phyloP scores from a whole-genome alignment of 2,329 filamentous ascomycete species.

The Phaeosphaeria sp. region DNA sequence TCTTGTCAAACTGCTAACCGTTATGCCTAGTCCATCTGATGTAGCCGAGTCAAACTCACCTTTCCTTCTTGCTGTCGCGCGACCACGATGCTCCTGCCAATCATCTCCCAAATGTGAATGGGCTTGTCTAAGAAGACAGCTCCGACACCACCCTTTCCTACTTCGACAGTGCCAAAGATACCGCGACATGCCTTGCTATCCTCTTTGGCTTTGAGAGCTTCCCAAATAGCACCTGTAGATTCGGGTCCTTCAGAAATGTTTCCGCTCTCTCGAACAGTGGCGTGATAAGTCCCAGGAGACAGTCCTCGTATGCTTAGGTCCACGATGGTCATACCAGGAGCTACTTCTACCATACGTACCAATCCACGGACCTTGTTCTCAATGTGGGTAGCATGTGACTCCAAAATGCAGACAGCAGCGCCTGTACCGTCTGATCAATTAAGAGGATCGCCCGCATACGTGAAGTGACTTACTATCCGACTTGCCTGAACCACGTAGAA shows the following conservation, averaged over 20 bases:
- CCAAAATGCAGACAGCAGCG: slow-evolving; percentile 93
- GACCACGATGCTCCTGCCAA: slow-evolving; percentile 90
- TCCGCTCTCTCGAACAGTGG: slow-evolving; percentile 83
- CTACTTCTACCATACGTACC: slow-evolving; percentile 92
- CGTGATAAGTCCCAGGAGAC: slow-evolving; percentile 79
- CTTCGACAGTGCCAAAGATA: slow-evolving; percentile 75
- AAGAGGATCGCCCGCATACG: not conserved
- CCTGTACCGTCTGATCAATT: slow-evolving; percentile 51
- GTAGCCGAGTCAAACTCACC: slow-evolving; percentile 14
- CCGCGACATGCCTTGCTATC: slow-evolving; percentile 62
- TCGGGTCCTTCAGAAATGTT: slow-evolving; percentile 84
- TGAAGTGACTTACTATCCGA: slow-evolving; percentile 72
- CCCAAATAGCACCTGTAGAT: slow-evolving; percentile 86
- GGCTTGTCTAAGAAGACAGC: slow-evolving; percentile 80
- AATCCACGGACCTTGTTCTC: slow-evolving; percentile 79
- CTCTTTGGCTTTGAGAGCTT: slow-evolving; percentile 54
- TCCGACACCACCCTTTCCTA: slow-evolving; percentile 77
- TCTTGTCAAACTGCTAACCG: slow-evolving; percentile 48
- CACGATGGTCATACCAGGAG: slow-evolving; percentile 76
- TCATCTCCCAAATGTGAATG: slow-evolving; percentile 93
- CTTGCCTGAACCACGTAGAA: slow-evolving; percentile 84
- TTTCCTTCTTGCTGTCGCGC: slow-evolving; percentile 69
- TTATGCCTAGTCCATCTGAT: not conserved
- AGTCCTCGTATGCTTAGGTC: slow-evolving; percentile 88
- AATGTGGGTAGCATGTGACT: slow-evolving; percentile 72